Conservation (phyloP, 2,329 filamentous ascomycete genomes). For the Fusarium algeriense region DNA sequence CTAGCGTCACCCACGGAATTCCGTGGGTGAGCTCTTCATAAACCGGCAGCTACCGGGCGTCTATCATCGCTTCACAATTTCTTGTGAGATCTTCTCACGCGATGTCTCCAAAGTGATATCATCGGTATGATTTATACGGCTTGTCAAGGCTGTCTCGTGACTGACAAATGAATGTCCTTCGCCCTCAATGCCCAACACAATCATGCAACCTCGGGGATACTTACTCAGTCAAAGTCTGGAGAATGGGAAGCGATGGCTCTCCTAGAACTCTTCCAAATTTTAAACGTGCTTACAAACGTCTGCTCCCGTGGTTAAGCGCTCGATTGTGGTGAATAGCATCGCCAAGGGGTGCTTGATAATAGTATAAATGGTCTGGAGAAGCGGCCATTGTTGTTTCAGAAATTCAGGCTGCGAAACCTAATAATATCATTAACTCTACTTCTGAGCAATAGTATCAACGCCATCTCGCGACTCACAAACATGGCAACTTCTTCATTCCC, state of each 20-base stretch:
- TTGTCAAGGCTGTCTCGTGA: too few relatives aligned
- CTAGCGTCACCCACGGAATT: neutral
- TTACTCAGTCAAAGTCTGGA: neutral
- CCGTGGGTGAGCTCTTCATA: neutral
- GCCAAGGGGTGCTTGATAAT: neutral
- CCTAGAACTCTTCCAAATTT: neutral
- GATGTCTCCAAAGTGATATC: too few relatives aligned
- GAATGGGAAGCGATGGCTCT: too few relatives aligned
- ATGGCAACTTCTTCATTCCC: neutral
- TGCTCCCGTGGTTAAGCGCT: neutral
- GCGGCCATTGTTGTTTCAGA: too few relatives aligned
- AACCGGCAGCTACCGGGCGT: neutral
- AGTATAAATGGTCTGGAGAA: neutral
- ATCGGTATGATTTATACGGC: too few relatives aligned
- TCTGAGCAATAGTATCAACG: too few relatives aligned
- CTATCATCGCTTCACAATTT: neutral
- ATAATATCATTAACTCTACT: neutral
- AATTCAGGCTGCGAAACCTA: too few relatives aligned
- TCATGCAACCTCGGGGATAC: neutral
- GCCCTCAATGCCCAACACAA: too few relatives aligned
- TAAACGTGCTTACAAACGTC: neutral
- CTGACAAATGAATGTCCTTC: neutral
- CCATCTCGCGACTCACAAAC: fast-evolving
- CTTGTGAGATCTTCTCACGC: neutral
- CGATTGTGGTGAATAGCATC: fast-evolving